Evolutionary conservation across 306 rosid genomes (phyloP), one percentile per base, ranked within the genome.

Genomic region (Leucaena leucocephala): DNA sequence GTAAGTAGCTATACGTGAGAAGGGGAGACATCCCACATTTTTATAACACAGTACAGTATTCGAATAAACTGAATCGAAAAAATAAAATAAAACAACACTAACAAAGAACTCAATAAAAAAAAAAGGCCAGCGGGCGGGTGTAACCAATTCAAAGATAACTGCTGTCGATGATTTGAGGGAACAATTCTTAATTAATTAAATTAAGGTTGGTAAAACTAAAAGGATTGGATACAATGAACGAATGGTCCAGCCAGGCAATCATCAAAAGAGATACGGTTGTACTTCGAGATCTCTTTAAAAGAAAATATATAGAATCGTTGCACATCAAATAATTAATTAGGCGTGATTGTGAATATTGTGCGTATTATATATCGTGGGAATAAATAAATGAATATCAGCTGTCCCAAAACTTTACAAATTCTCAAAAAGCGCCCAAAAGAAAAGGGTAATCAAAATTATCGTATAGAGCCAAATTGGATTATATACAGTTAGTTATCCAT

Each of bases 271-370:
- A 90, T 90, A 55, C 75, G 71, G 35, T 76, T 77, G 90, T 85
- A 77, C 88, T 85, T 79, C 76, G 81, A 88, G 86, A 90, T 86
- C 81, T 87, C 75, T 81, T 81, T 78, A 3, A 68, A 78, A 48
- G 62, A 67, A 72, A 62, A n/a, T 63, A 27, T 63, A 77, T 8
- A 42, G 54, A 64, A 83, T 34, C 57, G 8, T 33, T 39, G 52
- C 76, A 22, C 86, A 63, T 58, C 52, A 78, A 69, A 78, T 83
- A 7, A 55, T 55, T 19, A 55, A 17, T 19, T 70, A 82, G 83
- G 83, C 46, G 54, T 40, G 71, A 40, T 8, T 40, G 49, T 8
- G 52, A 67, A 42, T 39, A 19, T 13, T 40, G 22, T 66, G 39
- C 21, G 45, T 59, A 11, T 35, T 17, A 16, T 52, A n/a, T 80